Evolutionary conservation across 148 eudicot species (phyloP), one percentile per base, ranked within the genome.

Genomic region (Rhododendron williamsianum): DNA sequence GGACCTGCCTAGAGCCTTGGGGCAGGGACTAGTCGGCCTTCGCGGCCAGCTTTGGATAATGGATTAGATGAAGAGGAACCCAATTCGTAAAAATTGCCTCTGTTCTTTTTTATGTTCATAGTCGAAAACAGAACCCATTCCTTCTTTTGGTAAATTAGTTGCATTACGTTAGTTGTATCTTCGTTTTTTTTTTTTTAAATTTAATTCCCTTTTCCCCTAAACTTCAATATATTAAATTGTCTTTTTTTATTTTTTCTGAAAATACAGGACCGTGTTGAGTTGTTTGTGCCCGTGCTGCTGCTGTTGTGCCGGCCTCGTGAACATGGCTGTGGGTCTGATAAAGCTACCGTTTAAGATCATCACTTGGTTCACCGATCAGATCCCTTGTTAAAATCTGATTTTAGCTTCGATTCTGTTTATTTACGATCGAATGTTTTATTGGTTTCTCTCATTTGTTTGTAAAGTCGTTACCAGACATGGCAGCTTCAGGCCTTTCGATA

Each of bases 221-320:
- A 30, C 11, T 69, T 11, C 36, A 13, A 67, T 9, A 36, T 73
- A 36, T 74, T 74, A 16, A 74, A 6, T 18, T 74, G 12, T 3
- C 3, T 7, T 48, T 25, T 23, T 1, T 58, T n/a, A 21, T 19
- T 2, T 21, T 60, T 2, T 21, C 0, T 1, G 16, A 27, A 79
- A 27, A 0, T 49, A 46, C 87, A 85, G 87, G 84, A 21, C 84
- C 12, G 72, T 51, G 41, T 2, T 85, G 58, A 85, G 87, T 81
- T 85, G 87, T 46, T 33, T 85, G 82, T 85, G 87, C 81, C 87
- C 87, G 46, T 85, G 87, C 25, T 85, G 87, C 72, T 80, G 84
- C 38, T 85, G 87, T 35, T 81, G 84, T 41, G 80, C 45, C 43
- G 87, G 87, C 23, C 60, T 85, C 8, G 87, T 60, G 11, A 72